phyloP scores from a whole-genome alignment of 23 red algal genomes.

The Gracilaria domingensis region DNA sequence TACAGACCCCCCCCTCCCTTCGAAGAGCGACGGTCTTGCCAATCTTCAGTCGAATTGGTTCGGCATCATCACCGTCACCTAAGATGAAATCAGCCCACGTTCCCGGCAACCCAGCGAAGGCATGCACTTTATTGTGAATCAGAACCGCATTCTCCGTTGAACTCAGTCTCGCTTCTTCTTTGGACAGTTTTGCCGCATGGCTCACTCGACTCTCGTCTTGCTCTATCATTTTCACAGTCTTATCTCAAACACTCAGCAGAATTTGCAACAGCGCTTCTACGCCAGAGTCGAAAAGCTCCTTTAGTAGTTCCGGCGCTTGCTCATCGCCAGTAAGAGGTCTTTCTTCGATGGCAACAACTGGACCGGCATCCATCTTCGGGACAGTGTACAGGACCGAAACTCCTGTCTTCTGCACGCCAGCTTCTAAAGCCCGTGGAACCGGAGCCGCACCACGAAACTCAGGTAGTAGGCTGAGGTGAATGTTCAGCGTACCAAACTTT shows the following conservation, averaged over 20 bases:
- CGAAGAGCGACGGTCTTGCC: constrained; percentile 64
- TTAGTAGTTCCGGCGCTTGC: constrained; percentile 77
- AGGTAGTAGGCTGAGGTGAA: constrained; percentile 91
- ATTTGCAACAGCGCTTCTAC: constrained; percentile 65
- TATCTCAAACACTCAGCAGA: constrained; percentile 51
- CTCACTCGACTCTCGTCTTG: constrained; percentile 79
- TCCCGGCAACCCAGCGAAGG: too few relatives aligned
- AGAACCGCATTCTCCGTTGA: too few relatives aligned
- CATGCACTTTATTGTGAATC: too few relatives aligned
- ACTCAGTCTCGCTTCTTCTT: too few relatives aligned
- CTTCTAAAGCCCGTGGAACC: constrained; percentile 85
- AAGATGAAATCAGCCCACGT: too few relatives aligned
- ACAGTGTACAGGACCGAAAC: constrained; percentile 85
- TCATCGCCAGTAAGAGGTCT: constrained; percentile 73
- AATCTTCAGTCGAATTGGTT: constrained; percentile 82
- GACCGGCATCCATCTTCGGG: constrained; percentile 92
- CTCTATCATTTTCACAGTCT: constrained; percentile 19
- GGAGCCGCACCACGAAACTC: constrained; percentile 94
- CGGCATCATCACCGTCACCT: too few relatives aligned
- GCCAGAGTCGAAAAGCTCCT: constrained; percentile 76
- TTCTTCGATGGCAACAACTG: constrained; percentile 69
- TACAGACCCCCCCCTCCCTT: constrained; percentile 61
- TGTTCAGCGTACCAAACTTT: constrained; percentile 89
- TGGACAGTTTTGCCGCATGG: constrained; percentile 83
- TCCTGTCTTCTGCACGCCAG: constrained; percentile 75